Base-by-base conservation (phyloP, 768 basidiomycete species). In the Tylopilus sp. region DNA sequence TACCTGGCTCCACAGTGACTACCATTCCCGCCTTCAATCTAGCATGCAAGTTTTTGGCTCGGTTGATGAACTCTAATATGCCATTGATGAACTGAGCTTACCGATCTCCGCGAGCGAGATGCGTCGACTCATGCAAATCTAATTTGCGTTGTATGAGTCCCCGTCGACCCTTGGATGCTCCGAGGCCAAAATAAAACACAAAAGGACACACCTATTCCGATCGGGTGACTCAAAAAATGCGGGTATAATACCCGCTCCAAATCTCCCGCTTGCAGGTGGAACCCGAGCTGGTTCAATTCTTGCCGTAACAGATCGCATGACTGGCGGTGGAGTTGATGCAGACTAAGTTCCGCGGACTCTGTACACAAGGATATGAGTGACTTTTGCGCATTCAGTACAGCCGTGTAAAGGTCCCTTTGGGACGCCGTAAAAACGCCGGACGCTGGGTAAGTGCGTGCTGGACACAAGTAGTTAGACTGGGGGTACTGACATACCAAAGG, bases 111-210 rank as follows among this genome's bases (percentile, higher is more conserved):
- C 85, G 77, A 53, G 85, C 81, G 52, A 81, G 75, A 58, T 82
- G 72, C 17, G 71, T 77, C 17, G 92, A 89, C 65, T 98, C 97
- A 61, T 98, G 96, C 48, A 98, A 67, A 73, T 98, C 96, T 91
- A 47, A 13, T 34, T 49, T 65, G 34, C 56, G 54, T 53, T 7
- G 50, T 42, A 8, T 62, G 12, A 46, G 59, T 48, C 53, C 38
- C 38, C 43, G 52, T 58, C 41, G 48, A 22, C 28, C 52, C 33
- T 56, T 36, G 40, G 25, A 51, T 44, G 34, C 41, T 42, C 41
- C 37, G 44, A 28, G 25, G 17, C 21, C 34, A 38, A 30, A 21
- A 40, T 40, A 16, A 26, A 52, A 47, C 40, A 29, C 31, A 43
- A 48, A 31, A 50, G 6, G 44, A 71, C 82, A 45, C 44, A 87